Conservation (phyloP, 768 basidiomycete genomes). For the Boletus insuetus region DNA sequence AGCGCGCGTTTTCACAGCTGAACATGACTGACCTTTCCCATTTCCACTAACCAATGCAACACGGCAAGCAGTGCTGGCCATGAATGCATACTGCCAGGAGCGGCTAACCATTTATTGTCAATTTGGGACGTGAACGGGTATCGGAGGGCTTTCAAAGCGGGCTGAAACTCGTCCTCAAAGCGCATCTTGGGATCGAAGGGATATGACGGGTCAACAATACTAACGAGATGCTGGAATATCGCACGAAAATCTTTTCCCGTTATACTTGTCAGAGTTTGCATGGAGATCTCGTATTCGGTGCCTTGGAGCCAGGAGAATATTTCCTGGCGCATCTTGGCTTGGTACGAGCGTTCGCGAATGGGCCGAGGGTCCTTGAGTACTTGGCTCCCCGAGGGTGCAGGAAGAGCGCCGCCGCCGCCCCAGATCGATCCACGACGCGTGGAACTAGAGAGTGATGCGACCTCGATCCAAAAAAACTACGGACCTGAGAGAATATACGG, state of each 20-base stretch:
- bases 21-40: conserved; percentile 65
- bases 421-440: conserved; percentile 76
- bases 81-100: conserved; percentile 87
- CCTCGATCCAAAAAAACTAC: conserved; percentile 4
- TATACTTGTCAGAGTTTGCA: conserved; percentile 70
- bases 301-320: conserved; percentile 66
- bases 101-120: conserved; percentile 82
- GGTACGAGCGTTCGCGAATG: conserved; percentile 71
- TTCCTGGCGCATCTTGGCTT: conserved; percentile 73
- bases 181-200: conserved; percentile 52
- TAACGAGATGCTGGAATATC: conserved; percentile 78
- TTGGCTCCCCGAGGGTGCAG: conserved; percentile 53
- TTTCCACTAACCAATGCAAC: conserved; percentile 88
- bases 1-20: neutral
- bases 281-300: conserved; percentile 64
- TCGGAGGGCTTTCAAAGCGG: conserved; percentile 65
- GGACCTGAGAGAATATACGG: neutral
- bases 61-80: conserved; percentile 89
- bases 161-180: conserved; percentile 82
- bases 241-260: conserved; percentile 83
- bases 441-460: conserved; percentile 41
- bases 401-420: conserved; percentile 46
- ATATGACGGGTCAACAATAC: conserved; percentile 67
- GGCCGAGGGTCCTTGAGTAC: conserved; percentile 72
- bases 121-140: conserved; percentile 82